Base-by-base conservation (phyloP, 1,284 basidiomycete species). In the Fistulina hepatica region DNA sequence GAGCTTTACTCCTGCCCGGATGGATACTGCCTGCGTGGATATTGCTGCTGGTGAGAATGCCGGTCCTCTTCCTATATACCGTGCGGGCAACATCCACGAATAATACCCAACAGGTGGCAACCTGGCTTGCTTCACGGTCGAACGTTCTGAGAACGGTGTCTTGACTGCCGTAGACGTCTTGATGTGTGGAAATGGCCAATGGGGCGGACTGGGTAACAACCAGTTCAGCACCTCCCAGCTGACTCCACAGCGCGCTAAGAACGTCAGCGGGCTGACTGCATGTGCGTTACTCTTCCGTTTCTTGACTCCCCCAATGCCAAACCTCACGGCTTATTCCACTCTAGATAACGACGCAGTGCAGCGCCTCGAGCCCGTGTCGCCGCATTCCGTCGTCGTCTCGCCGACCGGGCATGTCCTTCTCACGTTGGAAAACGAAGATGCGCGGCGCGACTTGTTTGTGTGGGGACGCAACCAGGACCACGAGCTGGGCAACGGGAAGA, bases 401-500 rank as follows among this genome's bases (percentile, higher is more conserved):
- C 74, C 81, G 2, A 79, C 73, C 4, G 81, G 88, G 1, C 90
- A 94, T 54, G 73, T 88, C 36, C 69, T 89, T 9, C 67, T 83
- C 26, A 76, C 83, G 3, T 63, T 93, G 31, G 76, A 88, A 51
- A 84, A 84, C 5, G 61, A 73, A 0, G 62, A 58, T 19, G 65
- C 65, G 2, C 73, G 76, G 17, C 68, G 68, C 37, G 81, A 85
- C 54, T 57, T 83, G 34, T 53, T 79, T 34, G 66, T 65, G 3
- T 83, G 79, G 78, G 80, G 82, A 8, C 68, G 68, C 41, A 84
- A 83, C 48, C 67, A 73, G 31, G 73, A 81, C 32, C 83, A 75
- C 49, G 84, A 93, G 57, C 69, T 93, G 5, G 93, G 92, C 4
- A 92, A 80, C 44, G 88, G 88, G 27, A 89, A 81, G 56, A 73